Evolutionary conservation across 2,329 filamentous ascomycete genomes (phyloP).

Genomic region (Phyllosticta ampelicida): DNA sequence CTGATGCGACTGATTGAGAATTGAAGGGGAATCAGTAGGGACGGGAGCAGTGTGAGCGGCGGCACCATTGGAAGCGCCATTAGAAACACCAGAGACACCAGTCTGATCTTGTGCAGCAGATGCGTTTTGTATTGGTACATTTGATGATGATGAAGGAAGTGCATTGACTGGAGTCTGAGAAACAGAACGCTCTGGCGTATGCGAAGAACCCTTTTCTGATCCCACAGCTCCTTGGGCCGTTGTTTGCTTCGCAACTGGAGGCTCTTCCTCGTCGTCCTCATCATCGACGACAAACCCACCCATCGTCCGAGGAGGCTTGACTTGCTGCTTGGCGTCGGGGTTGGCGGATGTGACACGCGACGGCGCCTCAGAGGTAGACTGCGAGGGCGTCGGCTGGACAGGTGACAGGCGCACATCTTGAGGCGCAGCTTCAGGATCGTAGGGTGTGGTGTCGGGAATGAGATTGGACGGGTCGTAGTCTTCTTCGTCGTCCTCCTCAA

Average conservation of each 20-base stretch:
- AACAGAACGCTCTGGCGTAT: slow-evolving; percentile 43
- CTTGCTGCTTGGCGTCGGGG: slow-evolving; percentile 17
- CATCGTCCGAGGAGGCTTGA: slow-evolving; percentile 40
- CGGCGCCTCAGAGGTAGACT: slow-evolving; percentile 15
- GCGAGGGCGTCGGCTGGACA: slow-evolving; percentile 19
- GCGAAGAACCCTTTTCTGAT: slow-evolving; percentile 37
- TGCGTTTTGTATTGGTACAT: slow-evolving; percentile 49
- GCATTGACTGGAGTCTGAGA: slow-evolving; percentile 47
- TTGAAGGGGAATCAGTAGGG: slow-evolving; percentile 36
- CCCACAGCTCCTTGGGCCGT: slow-evolving; percentile 38
- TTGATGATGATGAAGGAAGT: slow-evolving; percentile 38
- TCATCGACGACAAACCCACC: slow-evolving; percentile 55
- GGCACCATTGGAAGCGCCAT: slow-evolving; percentile 34
- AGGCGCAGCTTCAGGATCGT: slow-evolving; percentile 12
- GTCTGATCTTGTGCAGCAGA: slow-evolving; percentile 39
- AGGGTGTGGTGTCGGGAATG: slow-evolving; percentile 15
- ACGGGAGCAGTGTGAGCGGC: slow-evolving; percentile 27
- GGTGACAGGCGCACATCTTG: slow-evolving; percentile 15
- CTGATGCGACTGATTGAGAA: slow-evolving; percentile 12
- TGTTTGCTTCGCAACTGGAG: slow-evolving; percentile 38
- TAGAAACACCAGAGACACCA: slow-evolving; percentile 27
- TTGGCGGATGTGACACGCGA: slow-evolving; percentile 11
- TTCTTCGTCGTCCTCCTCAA: slow-evolving; percentile 18
- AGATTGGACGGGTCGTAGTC: slow-evolving; percentile 27
- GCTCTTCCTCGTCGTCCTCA: slow-evolving; percentile 47